Evolutionary conservation across 2,329 filamentous ascomycete species (phyloP).

Genomic region (Tolypocladium inflatum): DNA sequence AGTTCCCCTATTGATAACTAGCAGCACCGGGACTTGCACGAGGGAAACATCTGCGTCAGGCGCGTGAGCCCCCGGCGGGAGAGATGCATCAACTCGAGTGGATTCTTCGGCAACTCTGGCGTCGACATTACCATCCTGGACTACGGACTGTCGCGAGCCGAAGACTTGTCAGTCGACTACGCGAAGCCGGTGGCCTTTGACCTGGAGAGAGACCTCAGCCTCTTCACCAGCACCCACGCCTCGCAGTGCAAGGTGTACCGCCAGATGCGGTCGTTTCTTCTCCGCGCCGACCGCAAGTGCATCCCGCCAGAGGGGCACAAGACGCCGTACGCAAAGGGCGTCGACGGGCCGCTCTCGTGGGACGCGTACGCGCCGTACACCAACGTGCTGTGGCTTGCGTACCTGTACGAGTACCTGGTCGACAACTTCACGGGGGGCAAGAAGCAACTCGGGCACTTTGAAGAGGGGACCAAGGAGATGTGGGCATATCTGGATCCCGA

Average conservation of each 20-base stretch:
- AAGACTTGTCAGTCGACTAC: constrained; percentile 27
- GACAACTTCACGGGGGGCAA: constrained; percentile 36
- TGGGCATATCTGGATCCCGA: constrained; percentile 44
- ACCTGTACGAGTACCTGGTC: constrained; percentile 46
- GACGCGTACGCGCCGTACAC: constrained; percentile 47
- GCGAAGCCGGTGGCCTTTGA: constrained; percentile 41
- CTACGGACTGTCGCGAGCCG: constrained; percentile 54
- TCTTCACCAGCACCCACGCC: constrained; percentile 52
- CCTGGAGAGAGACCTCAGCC: constrained; percentile 47
- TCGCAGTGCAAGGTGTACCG: constrained; percentile 53
- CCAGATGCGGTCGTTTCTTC: constrained; percentile 49
- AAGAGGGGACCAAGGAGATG: constrained; percentile 39
- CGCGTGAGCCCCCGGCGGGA: constrained; percentile 25
- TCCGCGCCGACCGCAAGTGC: constrained; percentile 40
- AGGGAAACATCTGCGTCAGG: constrained; percentile 53
- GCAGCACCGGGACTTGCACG: constrained; percentile 56
- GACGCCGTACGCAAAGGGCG: constrained; percentile 34
- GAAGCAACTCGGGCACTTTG: constrained; percentile 36
- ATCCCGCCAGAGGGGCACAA: constrained; percentile 37
- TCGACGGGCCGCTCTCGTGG: constrained; percentile 45
- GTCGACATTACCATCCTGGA: constrained; percentile 56
- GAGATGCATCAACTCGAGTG: constrained; percentile 17
- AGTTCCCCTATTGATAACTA: constrained; percentile 4
- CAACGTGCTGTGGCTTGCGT: constrained; percentile 57
- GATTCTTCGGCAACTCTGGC: constrained; percentile 48